Conservation (phyloP, 1,284 basidiomycete species). For the Ustilago bromivora region DNA sequence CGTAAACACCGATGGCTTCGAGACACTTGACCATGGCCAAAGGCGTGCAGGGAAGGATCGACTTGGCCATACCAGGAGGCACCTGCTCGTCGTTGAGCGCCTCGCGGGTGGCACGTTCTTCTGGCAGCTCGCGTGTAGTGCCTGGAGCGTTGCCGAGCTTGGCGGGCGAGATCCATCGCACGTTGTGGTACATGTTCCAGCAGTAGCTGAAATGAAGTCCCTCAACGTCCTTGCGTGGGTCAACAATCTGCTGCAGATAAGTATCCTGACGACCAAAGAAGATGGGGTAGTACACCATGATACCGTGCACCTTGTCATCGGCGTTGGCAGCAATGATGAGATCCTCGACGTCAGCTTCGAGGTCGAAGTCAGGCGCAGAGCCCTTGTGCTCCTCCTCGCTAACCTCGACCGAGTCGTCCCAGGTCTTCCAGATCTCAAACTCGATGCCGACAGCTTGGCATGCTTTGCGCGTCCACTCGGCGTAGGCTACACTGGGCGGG, state of each 20-base stretch:
- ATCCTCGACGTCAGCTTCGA: slow-evolving; percentile 74
- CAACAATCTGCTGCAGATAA: slow-evolving; percentile 93
- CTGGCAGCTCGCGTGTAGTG: slow-evolving; percentile 59
- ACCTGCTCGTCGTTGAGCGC: slow-evolving; percentile 51
- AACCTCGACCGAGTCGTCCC: slow-evolving; percentile 61
- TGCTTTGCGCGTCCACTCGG: slow-evolving; percentile 91
- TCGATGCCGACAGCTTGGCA: slow-evolving; percentile 89
- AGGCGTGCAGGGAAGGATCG: slow-evolving; percentile 95
- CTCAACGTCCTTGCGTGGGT: slow-evolving; percentile 96
- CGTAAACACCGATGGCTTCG: slow-evolving; percentile 91
- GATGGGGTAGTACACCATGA: slow-evolving; percentile 80
- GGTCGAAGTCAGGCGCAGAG: slow-evolving; percentile 77
- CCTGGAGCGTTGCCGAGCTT: slow-evolving; percentile 67
- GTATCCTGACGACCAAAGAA: slow-evolving; percentile 79
- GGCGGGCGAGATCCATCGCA: slow-evolving; percentile 65
- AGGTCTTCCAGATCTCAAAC: slow-evolving; percentile 75
- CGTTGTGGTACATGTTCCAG: slow-evolving; percentile 70
- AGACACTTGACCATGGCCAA: slow-evolving; percentile 93
- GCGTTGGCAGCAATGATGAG: slow-evolving; percentile 77
- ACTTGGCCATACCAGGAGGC: slow-evolving; percentile 86
- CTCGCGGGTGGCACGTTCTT: slow-evolving; percentile 47
- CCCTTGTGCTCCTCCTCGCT: slow-evolving; percentile 77
- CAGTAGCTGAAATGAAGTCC: slow-evolving; percentile 81
- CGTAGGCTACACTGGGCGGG: slow-evolving; percentile 88
- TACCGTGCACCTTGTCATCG: slow-evolving; percentile 86